Evolutionary conservation across 2,329 filamentous ascomycete genomes (phyloP), one percentile per base, ranked within the genome.

Genomic region (Colletotrichum noveboracense): DNA sequence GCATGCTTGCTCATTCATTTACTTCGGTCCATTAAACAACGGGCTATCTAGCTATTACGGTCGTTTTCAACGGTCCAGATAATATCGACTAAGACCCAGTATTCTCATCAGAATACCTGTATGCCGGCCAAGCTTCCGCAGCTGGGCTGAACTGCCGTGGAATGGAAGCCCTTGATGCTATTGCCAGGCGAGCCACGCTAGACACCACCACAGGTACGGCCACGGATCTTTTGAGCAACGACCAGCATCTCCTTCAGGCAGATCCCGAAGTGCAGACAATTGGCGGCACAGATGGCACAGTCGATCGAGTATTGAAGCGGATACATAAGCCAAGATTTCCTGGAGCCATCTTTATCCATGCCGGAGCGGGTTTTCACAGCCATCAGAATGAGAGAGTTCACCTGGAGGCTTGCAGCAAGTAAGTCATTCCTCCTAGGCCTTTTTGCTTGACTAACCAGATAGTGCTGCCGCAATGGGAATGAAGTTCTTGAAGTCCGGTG

Each of bases 291-390:
- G 86, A 89, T 78, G 87, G 88, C 56, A 80, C 85, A 36, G 77
- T 85, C 21, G 87, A 88, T 75, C 85, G 83, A 38, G 81, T 84
- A 72, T 78, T 84, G 62, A 86, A 83, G 58, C 79, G 83, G 26
- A 80, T 78, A 7, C 84, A 85, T 18, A 83, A 79, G 70, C 77
- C 80, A 43, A 85, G 84, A 67, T 81, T 79, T 58, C 77, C 92
- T 12, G 92, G 92, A 73, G 96, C 95, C 75, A 96, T 99, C 68
- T 98, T 98, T 84, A 93, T 99, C 60, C 97, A 99, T 84, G 97
- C 96, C 48, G 97, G 97, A 38, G 97, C 97, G 18, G 97, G 97
- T 6, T 99, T 95, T 80, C 97, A 99, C 84, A 98, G 96, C 82
- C 88, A 91, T 28, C 91, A 94, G 76, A 98, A 98, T 82, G 96